Evolutionary conservation across 441 rosid species (phyloP).

Genomic region (Breynia disticha): DNA sequence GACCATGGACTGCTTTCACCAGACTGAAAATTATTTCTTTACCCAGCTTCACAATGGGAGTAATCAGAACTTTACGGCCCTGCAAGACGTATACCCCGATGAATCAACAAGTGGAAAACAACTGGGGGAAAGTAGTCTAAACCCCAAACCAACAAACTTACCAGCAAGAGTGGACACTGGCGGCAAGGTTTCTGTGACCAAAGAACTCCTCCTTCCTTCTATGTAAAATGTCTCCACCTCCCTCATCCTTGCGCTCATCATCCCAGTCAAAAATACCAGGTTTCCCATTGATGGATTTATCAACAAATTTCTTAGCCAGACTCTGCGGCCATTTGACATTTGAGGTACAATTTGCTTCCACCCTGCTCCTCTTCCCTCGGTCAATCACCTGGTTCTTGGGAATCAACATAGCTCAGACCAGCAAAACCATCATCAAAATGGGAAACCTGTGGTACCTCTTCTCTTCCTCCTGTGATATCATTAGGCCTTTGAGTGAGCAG

Average conservation of each 20-base stretch:
- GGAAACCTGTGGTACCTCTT: conserved; percentile 22
- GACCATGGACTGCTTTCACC: conserved; percentile 56
- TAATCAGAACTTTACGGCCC: conserved; percentile 56
- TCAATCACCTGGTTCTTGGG: conserved; percentile 91
- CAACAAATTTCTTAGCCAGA: conserved; percentile 50
- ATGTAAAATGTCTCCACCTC: conserved; percentile 70
- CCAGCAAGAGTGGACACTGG: conserved; percentile 49
- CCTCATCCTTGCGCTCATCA: conserved; percentile 73
- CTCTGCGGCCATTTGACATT: conserved; percentile 52
- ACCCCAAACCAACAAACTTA: conserved; percentile 15
- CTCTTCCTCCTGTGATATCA: conserved; percentile 20
- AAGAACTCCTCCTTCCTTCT: conserved; percentile 61
- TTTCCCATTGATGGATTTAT: conserved; percentile 20
- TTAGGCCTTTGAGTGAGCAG: conserved; percentile 15
- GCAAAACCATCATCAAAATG: conserved; percentile 27
- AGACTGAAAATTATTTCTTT: conserved; percentile 46
- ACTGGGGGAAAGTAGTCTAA: conserved; percentile 9
- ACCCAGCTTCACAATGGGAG: conserved; percentile 54
- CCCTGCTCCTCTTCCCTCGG: conserved; percentile 31
- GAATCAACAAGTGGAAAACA: conserved; percentile 1
- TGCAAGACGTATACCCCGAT: conserved; percentile 19
- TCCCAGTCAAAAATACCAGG: conserved; percentile 62
- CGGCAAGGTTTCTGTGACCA: conserved; percentile 25
- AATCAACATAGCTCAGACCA: conserved; percentile 70
- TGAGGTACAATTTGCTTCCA: conserved; percentile 26